A percentile compares a stretch with the other conserved stretches of the same genome.
These are phyloP conservation scores for Talaromyces sp. DNA, from an alignment of 2,329 filamentous ascomycete species.

Conservation along the genomic window DNA sequence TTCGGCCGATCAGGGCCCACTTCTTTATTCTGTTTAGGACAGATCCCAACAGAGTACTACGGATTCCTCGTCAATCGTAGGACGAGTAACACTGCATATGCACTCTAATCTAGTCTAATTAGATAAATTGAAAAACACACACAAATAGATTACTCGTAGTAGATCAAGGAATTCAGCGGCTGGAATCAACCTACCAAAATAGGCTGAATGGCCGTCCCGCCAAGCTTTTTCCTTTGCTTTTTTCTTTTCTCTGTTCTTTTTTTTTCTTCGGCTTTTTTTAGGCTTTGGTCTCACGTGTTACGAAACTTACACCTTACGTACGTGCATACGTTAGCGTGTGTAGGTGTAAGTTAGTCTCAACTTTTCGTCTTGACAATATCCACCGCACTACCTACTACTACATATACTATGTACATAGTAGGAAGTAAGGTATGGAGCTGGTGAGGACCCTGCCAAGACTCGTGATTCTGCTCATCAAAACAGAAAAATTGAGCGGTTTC, in stretches of 20 bases:
- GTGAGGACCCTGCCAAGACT: background rate
- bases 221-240: background rate
- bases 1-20: background rate
- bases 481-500: background rate
- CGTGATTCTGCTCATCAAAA: background rate
- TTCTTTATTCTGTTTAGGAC: background rate
- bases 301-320: background rate
- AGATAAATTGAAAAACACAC: background rate
- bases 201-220: slow-evolving; percentile 2
- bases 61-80: background rate
- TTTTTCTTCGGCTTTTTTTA: background rate
- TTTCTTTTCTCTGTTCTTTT: background rate
- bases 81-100: background rate
- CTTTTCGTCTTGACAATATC: background rate
- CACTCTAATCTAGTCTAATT: background rate
- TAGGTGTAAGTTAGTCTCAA: background rate
- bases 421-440: background rate
- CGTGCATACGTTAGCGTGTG: background rate
- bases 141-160: too few relatives aligned
- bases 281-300: background rate
- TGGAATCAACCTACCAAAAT: background rate
- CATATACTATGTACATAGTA: too few relatives aligned
- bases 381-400: background rate
- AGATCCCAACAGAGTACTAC: background rate
- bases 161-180: background rate